Evolutionary conservation across 176 grass and related monocot genomes (phyloP).

Genomic region (Sorghum bicolor): Sorghum_bicolor_NCBIv3 NC_012879.2:52426501-52427000

Average conservation of each 20-base stretch:
- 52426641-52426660: background rate
- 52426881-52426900: background rate
- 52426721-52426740: background rate
- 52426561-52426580: background rate
- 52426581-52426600: background rate
- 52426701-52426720: background rate
- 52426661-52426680: background rate
- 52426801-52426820: constrained; percentile 1
- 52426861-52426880: background rate
- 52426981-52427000: background rate
- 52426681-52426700: background rate
- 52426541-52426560: no score
- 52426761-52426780: background rate
- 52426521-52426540: no score
- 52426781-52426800: constrained; percentile 6
- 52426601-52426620: background rate
- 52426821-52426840: background rate
- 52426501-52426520: no score
- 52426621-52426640: background rate
- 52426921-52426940: background rate
- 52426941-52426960: background rate
- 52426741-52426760: background rate
- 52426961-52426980: background rate
- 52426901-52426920: background rate
- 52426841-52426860: background rate